Percentiles rank a stretch among this genome's conserved stretches.
Evolutionary conservation across 495 filamentous ascomycete genomes (phyloP).

Genomic region (Penicillium coprophilum): DNA sequence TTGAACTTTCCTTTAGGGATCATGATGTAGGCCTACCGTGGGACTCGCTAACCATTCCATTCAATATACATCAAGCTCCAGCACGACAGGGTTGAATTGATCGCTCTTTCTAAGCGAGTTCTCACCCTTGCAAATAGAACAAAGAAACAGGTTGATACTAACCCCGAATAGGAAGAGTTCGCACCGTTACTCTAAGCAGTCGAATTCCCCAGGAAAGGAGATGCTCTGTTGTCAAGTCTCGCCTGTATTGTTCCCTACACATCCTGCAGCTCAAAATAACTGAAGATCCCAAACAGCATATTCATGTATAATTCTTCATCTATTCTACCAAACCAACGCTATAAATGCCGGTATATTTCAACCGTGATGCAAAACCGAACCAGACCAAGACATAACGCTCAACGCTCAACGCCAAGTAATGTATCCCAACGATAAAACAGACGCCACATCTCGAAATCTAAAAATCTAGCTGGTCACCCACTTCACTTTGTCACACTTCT

Average conservation of each 20-base stretch:
- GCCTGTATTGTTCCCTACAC: not conserved
- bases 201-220: not conserved
- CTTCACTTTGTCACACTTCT: conserved; percentile 17
- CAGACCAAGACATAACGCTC: not conserved
- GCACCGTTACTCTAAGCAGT: not conserved
- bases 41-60: not conserved
- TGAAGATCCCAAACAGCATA: not conserved
- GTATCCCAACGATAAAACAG: not conserved
- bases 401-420: not conserved
- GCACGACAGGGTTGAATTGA: not conserved
- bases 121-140: not conserved
- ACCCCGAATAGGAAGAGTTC: not conserved
- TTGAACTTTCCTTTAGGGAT: not conserved
- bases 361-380: not conserved
- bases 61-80: not conserved
- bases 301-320: not conserved
- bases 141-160: not conserved
- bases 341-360: not conserved
- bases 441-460: not conserved
- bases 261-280: not conserved
- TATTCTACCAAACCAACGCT: not conserved
- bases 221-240: not conserved
- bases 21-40: not conserved
- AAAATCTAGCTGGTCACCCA: not conserved
- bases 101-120: not conserved